These are phyloP conservation scores for Diaporthe vexans DNA, from an alignment of 2,329 filamentous ascomycete genomes.

Conservation along the genomic window DNA sequence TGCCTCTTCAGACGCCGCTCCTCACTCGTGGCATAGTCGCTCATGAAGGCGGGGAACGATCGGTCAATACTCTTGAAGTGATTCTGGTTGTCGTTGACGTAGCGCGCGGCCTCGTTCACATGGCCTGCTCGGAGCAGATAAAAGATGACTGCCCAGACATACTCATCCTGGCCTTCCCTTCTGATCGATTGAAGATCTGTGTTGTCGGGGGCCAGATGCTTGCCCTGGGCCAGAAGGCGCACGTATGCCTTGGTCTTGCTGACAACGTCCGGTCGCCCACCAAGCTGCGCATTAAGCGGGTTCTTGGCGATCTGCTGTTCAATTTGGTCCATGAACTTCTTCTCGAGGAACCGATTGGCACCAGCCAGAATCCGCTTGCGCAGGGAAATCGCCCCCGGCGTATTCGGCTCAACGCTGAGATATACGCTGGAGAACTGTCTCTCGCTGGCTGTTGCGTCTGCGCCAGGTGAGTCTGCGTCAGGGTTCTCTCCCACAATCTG, in stretches of 20 bases:
- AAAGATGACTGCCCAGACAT: constrained; percentile 94
- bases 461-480: constrained; percentile 69
- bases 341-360: constrained; percentile 84
- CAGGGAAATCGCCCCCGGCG: constrained; percentile 73
- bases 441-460: constrained; percentile 77
- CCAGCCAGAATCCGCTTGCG: constrained; percentile 86
- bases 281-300: constrained; percentile 88
- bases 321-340: constrained; percentile 82
- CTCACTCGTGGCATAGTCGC: constrained; percentile 81
- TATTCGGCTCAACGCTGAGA: constrained; percentile 79
- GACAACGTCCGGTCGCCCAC: constrained; percentile 87
- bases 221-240: constrained; percentile 81
- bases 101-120: constrained; percentile 85
- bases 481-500: constrained; percentile 82
- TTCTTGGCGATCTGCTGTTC: constrained; percentile 85
- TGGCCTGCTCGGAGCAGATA: constrained; percentile 90
- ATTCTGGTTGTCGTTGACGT: constrained; percentile 83
- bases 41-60: constrained; percentile 89
- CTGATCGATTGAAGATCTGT: constrained; percentile 75
- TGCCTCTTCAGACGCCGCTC: constrained; percentile 84
- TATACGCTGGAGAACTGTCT: constrained; percentile 84
- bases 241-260: constrained; percentile 96
- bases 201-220: constrained; percentile 86
- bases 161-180: constrained; percentile 73
- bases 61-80: constrained; percentile 93